Conservation (phyloP, 768 basidiomycete genomes). For the Inosperma sp. region DNA sequence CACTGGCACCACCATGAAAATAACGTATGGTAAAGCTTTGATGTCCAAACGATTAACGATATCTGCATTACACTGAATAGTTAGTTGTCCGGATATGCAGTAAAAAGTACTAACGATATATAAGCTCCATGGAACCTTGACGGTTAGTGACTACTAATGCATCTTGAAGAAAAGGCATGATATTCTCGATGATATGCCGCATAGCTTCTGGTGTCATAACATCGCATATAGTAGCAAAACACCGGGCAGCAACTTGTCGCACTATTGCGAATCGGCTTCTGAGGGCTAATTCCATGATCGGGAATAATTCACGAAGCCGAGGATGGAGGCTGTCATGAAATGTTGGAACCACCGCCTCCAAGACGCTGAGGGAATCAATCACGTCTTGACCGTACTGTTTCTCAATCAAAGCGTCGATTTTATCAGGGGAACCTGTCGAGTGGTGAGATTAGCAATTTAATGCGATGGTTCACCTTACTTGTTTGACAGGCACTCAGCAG, state of each 20-base stretch:
- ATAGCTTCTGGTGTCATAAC: slow-evolving; percentile 83
- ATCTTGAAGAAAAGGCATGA: slow-evolving; percentile 82
- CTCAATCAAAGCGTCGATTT: slow-evolving; percentile 63
- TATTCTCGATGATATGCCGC: slow-evolving; percentile 80
- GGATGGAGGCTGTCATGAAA: slow-evolving; percentile 68
- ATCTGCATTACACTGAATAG: slow-evolving; percentile 44
- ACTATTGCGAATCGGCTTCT: slow-evolving; percentile 87
- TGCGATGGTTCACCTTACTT: slow-evolving; percentile 40
- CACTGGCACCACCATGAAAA: slow-evolving; percentile 94
- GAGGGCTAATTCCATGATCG: slow-evolving; percentile 70
- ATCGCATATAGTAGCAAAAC: slow-evolving; percentile 83
- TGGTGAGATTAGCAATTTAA: neutral
- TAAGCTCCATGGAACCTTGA: slow-evolving; percentile 86
- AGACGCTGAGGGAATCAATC: slow-evolving; percentile 86
- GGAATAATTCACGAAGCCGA: slow-evolving; percentile 68
- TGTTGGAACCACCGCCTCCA: slow-evolving; percentile 75
- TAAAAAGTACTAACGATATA: slow-evolving; percentile 69
- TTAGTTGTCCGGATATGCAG: slow-evolving; percentile 8
- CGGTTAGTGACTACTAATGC: slow-evolving; percentile 66
- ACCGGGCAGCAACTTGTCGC: slow-evolving; percentile 80
- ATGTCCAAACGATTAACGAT: slow-evolving; percentile 89
- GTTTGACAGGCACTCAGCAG: slow-evolving; percentile 60
- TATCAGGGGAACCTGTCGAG: slow-evolving; percentile 45
- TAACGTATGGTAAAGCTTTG: slow-evolving; percentile 92
- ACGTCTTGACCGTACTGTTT: slow-evolving; percentile 82